Conservation (phyloP, 225 moss, liverwort and hornwort species). For the Ulota crispa region DNA sequence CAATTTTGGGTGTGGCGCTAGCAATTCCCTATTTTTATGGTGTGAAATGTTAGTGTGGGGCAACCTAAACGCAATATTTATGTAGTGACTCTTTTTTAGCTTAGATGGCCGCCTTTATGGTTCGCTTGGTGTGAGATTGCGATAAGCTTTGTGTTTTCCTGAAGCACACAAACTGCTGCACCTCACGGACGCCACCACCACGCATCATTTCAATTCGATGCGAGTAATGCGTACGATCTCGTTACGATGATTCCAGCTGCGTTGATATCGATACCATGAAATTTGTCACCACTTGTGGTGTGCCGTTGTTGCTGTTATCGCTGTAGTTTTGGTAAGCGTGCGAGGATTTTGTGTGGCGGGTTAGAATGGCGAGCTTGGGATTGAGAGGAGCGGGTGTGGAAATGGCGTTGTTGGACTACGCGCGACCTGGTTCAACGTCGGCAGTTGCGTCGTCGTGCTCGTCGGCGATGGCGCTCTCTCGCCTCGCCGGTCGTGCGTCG, state of each 20-base stretch:
- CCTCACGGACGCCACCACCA: neutral
- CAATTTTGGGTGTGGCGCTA: too few relatives aligned
- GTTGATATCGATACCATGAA: slow-evolving; percentile 19
- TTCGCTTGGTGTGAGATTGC: slow-evolving; percentile 21
- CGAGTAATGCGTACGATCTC: neutral
- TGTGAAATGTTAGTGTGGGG: too few relatives aligned
- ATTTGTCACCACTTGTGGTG: neutral
- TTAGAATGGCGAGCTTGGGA: slow-evolving; percentile 30
- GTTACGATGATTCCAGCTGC: neutral
- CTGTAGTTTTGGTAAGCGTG: neutral
- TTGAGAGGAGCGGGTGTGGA: slow-evolving; percentile 25
- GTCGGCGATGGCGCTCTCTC: slow-evolving; percentile 16
- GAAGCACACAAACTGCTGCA: slow-evolving; percentile 16
- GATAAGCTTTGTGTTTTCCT: slow-evolving; percentile 41
- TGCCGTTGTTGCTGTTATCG: neutral
- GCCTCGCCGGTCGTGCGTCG: slow-evolving; percentile 15
- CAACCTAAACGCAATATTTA: too few relatives aligned
- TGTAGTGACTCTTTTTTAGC: neutral
- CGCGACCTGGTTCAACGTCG: slow-evolving; percentile 19
- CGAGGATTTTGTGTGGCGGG: neutral
- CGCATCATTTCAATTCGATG: neutral
- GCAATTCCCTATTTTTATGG: too few relatives aligned
- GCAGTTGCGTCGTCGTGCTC: slow-evolving; percentile 25
- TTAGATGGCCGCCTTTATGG: slow-evolving; percentile 12
- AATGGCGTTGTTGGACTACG: slow-evolving; percentile 25